phyloP scores from a whole-genome alignment of 2,329 filamentous ascomycete genomes.

The Cercospora zeae-maydis region DNA sequence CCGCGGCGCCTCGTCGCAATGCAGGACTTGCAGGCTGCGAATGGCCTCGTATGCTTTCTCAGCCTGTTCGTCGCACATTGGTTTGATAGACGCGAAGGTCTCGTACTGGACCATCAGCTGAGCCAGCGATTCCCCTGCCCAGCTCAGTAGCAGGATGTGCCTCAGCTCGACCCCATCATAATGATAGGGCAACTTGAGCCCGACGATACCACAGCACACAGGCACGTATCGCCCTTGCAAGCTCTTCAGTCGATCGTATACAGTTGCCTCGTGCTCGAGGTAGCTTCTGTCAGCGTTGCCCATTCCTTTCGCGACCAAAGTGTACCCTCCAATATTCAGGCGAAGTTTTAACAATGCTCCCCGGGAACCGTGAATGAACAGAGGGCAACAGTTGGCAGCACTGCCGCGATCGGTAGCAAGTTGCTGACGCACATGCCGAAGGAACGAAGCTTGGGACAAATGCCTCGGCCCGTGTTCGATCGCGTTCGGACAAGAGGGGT shows the following conservation, averaged over 20 bases:
- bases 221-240: constrained; percentile 4
- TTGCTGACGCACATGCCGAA: background rate
- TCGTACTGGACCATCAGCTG: background rate
- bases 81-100: background rate
- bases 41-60: constrained; percentile 1
- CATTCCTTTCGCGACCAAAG: background rate
- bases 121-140: background rate
- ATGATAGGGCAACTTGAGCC: constrained; percentile 1
- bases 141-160: constrained; percentile 6
- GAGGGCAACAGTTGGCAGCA: background rate
- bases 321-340: background rate
- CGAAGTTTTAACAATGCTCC: background rate
- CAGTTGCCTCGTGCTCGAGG: background rate
- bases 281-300: background rate
- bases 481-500: background rate
- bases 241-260: constrained; percentile 2
- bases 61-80: background rate
- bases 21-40: background rate
- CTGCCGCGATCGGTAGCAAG: background rate
- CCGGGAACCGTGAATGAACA: background rate
- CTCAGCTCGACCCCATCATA: background rate
- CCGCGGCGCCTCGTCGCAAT: background rate
- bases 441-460: background rate
- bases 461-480: background rate
- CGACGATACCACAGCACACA: background rate